phyloP scores from a whole-genome alignment of 352 stramenopile species.

The Phytophthora sojae region DNA sequence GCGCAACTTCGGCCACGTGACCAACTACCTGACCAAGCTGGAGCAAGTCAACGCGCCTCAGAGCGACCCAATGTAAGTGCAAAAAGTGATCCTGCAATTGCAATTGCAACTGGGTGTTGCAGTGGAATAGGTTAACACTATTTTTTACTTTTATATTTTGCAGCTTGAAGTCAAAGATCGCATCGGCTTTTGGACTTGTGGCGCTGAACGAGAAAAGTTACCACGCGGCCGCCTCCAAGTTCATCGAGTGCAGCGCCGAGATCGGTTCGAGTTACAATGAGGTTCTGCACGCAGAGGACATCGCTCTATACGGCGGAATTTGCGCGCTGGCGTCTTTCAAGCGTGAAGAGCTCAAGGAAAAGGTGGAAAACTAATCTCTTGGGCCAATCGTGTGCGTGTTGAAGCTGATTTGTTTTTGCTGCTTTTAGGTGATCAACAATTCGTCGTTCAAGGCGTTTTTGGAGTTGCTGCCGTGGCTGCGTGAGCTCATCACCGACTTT shows the following conservation, averaged over 20 bases:
- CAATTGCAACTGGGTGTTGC: neutral
- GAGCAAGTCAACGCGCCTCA: slow-evolving; percentile 80
- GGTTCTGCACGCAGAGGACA: slow-evolving; percentile 87
- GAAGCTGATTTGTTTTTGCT: neutral
- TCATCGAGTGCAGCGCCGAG: slow-evolving; percentile 83
- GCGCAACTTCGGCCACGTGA: slow-evolving; percentile 86
- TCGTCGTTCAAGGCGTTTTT: slow-evolving; percentile 90
- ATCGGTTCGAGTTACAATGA: slow-evolving; percentile 87
- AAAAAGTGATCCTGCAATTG: neutral
- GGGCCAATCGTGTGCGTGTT: too few relatives aligned
- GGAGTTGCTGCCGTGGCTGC: slow-evolving; percentile 86
- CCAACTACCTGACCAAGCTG: slow-evolving; percentile 89
- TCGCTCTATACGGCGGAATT: slow-evolving; percentile 88
- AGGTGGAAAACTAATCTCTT: slow-evolving; percentile 33
- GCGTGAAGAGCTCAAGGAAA: slow-evolving; percentile 81
- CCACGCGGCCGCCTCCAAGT: slow-evolving; percentile 75
- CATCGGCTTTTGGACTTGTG: slow-evolving; percentile 79
- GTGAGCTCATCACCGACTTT: slow-evolving; percentile 90
- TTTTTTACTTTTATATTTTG: slow-evolving; percentile 27
- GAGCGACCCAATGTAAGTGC: slow-evolving; percentile 69
- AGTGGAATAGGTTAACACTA: neutral
- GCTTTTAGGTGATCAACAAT: slow-evolving; percentile 83
- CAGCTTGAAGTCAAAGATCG: slow-evolving; percentile 87
- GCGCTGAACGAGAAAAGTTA: slow-evolving; percentile 87
- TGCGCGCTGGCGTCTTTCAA: slow-evolving; percentile 88